Conservation (phyloP, 768 basidiomycete genomes). For the Tubosaeta sp. region DNA sequence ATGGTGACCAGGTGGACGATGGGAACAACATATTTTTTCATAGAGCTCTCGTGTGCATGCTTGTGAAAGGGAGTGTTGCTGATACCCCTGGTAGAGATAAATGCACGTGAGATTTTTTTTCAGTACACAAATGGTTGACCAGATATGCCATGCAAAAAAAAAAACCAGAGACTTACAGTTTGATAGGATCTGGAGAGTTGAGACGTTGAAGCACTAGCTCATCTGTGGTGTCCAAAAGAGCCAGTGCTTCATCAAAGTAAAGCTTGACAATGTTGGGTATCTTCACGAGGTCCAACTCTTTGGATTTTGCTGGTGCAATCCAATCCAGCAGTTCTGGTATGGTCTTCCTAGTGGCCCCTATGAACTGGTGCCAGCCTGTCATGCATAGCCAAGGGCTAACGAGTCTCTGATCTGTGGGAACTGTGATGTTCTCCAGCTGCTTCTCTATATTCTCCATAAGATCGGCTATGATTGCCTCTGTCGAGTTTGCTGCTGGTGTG, state of each 20-base stretch:
- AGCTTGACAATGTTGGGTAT: neutral
- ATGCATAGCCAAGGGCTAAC: conserved; percentile 5
- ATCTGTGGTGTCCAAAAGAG: neutral
- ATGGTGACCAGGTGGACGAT: neutral
- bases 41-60: conserved; percentile 8
- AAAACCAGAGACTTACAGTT: neutral
- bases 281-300: neutral
- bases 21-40: conserved; percentile 11
- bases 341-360: neutral
- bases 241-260: neutral
- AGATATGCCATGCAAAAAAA: conserved; percentile 3
- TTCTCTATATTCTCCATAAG: neutral
- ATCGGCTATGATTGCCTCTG: neutral
- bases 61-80: conserved; percentile 20
- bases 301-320: no score
- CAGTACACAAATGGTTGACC: no score
- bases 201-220: conserved; percentile 8
- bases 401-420: neutral
- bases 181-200: conserved; percentile 7
- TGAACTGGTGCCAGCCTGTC: conserved; percentile 6
- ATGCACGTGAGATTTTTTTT: no score
- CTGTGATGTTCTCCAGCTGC: neutral
- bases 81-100: no score
- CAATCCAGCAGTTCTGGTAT: no score
- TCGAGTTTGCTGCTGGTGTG: no score